phyloP scores from a whole-genome alignment of 495 filamentous ascomycete species.

The Echria macrotheca region DNA sequence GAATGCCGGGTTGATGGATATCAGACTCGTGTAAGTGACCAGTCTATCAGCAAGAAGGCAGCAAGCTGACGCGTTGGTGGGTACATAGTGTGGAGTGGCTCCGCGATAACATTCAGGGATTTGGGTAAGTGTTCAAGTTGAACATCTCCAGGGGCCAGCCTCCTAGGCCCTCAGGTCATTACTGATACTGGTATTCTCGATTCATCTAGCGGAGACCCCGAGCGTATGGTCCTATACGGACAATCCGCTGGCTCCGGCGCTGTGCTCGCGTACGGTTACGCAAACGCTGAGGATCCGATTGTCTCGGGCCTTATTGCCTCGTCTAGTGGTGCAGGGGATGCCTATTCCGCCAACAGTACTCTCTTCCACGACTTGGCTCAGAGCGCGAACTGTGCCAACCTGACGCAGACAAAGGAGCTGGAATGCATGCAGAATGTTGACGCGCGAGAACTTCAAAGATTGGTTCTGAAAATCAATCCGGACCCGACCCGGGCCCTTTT shows the following conservation, averaged over 20 bases:
- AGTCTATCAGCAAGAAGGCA: slow-evolving; percentile 12
- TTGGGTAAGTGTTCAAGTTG: slow-evolving; percentile 24
- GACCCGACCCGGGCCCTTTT: not conserved
- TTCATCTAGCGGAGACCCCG: slow-evolving; percentile 29
- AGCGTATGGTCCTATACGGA: slow-evolving; percentile 39
- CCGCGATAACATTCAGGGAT: not conserved
- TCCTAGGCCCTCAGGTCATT: not conserved
- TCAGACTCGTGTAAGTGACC: slow-evolving; percentile 37
- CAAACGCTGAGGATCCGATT: slow-evolving; percentile 36
- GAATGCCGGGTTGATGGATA: slow-evolving; percentile 50
- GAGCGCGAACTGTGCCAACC: slow-evolving; percentile 39
- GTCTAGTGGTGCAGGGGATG: slow-evolving; percentile 41
- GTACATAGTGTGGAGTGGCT: not conserved
- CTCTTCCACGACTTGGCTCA: slow-evolving; percentile 25
- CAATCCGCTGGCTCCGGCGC: slow-evolving; percentile 44
- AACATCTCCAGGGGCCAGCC: too few relatives aligned
- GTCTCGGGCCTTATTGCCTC: slow-evolving; percentile 41
- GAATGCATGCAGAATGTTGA: slow-evolving; percentile 39
- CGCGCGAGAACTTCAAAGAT: not conserved
- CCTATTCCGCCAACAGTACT: slow-evolving; percentile 12
- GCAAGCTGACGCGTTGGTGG: slow-evolving; percentile 38
- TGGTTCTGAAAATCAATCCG: not conserved
- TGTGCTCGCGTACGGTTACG: slow-evolving; percentile 44
- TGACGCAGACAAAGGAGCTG: slow-evolving; percentile 32
- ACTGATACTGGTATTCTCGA: not conserved